phyloP scores from a whole-genome alignment of 2,329 filamentous ascomycete species.

The Nothopassalora personata region DNA sequence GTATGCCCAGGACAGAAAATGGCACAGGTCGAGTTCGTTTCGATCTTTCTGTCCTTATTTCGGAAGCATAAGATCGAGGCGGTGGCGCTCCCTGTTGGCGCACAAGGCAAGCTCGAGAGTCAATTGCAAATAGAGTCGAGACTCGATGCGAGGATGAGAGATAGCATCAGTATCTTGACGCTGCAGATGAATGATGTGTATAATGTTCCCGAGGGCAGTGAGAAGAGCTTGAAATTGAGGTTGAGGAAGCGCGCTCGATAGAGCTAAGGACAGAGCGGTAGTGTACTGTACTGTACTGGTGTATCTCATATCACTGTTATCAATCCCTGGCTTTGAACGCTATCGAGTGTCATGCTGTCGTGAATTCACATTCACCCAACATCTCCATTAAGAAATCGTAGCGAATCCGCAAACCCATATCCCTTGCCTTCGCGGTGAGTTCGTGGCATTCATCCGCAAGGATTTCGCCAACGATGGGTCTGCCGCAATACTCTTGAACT shows the following conservation, averaged over 20 bases:
- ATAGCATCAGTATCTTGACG: constrained; percentile 23
- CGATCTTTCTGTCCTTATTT: constrained; percentile 39
- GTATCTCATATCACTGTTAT: too few species aligned
- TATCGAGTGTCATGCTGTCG: too few species aligned
- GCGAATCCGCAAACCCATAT: constrained; percentile 50
- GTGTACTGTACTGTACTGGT: too few species aligned
- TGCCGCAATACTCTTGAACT: constrained; percentile 45
- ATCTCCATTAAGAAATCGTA: constrained; percentile 57
- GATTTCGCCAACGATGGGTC: constrained; percentile 52
- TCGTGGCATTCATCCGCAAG: constrained; percentile 51
- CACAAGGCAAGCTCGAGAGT: constrained; percentile 10
- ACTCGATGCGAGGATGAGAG: constrained; percentile 21
- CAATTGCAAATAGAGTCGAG: constrained; percentile 14
- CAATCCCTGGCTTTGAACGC: too few species aligned
- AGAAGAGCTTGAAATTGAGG: constrained; percentile 13
- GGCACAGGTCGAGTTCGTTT: constrained; percentile 52
- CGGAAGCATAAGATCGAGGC: constrained; percentile 21
- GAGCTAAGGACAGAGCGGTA: not conserved
- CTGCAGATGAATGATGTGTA: constrained; percentile 28
- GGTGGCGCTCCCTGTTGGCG: constrained; percentile 11
- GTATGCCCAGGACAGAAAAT: constrained; percentile 52
- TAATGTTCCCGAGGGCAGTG: constrained; percentile 11
- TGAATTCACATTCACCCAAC: constrained; percentile 40
- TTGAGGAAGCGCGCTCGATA: constrained; percentile 11
- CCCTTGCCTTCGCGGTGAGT: constrained; percentile 47